Base-by-base conservation (phyloP, 306 rosid species). In the Prunus mume region DNA sequence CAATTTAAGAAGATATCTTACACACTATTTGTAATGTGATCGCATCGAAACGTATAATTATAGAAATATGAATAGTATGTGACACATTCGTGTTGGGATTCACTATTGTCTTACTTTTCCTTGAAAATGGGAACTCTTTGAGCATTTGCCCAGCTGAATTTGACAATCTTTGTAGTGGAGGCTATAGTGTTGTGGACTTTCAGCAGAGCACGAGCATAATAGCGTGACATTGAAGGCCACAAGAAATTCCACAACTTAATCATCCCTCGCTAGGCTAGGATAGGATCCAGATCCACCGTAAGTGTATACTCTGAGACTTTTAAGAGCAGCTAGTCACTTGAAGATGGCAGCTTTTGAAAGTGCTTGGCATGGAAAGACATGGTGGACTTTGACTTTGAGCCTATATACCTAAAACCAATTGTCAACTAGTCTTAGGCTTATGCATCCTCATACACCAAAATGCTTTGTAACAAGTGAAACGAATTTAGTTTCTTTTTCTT, bases 351-450 rank as follows among this genome's bases (percentile, higher is more conserved):
- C 67, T 75, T 69, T 80, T 14, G 45, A 11, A 56, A 76, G 78
- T 76, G 74, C 84, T 55, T 70, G 68, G 62, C 80, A 64, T 80
- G 73, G 46, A 68, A 69, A 65, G 56, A 55, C 72, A 18, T 19
- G 71, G 75, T 55, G 65, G 82, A 57, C 28, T 65, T 82, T 77
- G 82, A 82, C 82, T 73, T 58, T 41, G 27, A 43, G 69, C 69
- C 49, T 3, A 34, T n/a, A 10, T 19, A 18, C 49, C 69, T 17
- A 34, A 30, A 65, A 38, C 20, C 67, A 62, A 27, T 5, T 62
- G 67, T 62, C 67, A 62, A 62, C n/a, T 1, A 6, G 43, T 38
- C 43, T 6, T 15, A 28, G 12, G 14, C n/a, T 15, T 62, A 19
- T 62, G 43, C 43, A 34, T 34, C 41, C 43, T 28, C 67, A 8